Base-by-base conservation (phyloP, 139 green algal genomes). In the Nannochloris sp. region DNA sequence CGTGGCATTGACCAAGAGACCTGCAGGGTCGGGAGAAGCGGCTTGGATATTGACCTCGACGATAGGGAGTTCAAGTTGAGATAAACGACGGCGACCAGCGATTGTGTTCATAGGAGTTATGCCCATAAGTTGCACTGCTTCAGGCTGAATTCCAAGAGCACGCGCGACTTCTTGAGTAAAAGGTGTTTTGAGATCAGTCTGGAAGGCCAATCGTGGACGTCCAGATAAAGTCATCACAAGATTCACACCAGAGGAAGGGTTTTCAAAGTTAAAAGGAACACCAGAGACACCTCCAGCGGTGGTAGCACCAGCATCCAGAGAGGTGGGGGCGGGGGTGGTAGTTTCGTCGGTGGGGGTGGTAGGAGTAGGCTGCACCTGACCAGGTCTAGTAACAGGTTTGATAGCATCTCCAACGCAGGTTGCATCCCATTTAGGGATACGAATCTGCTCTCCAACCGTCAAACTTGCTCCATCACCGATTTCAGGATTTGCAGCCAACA, bases 401-500 rank as follows among this genome's bases (percentile, higher is more conserved):
- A 57, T 57, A 13, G 47, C 47, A 57, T 57, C 47, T 4, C 47
- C 47, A 13, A 57, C 13, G 47, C 47, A 57, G 25, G 14, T 25
- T 23, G 31, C 47, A 57, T 25, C 47, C 47, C 47, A 57, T 14
- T 23, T 23, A 29, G 56, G 56, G 29, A 64, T 47, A 19, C 37
- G 36, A 47, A 64, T 25, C 32, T 64, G 45, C 56, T 64, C 56
- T 33, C 47, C 47, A 13, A 30, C 47, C 4, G 47, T 57, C 23
- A 57, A 33, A 31, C 14, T 14, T 10, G 47, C 23, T 19, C 47
- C 47, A 9, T 57, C 47, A 8, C 47, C 47, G 24, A 72, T 45
- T n/a, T 57, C 38, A 15, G 58, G 46, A 64, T 74, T 74, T 38
- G 60, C 15, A 30, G 57, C 67, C 31, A 32, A 31, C 14, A 74